Evolutionary conservation across 169 alveolate species (phyloP).

Genomic region (Plasmodium vivax): DNA sequence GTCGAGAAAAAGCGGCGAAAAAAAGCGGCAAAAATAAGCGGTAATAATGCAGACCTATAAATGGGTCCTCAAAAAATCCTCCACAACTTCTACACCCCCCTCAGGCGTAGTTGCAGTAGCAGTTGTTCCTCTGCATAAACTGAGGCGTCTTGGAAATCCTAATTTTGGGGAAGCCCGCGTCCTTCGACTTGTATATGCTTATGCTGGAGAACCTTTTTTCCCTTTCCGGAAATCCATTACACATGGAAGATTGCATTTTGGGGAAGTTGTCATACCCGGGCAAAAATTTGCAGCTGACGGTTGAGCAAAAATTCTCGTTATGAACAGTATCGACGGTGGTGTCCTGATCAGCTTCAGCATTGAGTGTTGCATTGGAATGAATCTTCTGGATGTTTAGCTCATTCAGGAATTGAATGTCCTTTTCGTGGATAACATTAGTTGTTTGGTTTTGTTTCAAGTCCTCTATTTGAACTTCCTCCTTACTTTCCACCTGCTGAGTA

Average conservation of each 20-base stretch:
- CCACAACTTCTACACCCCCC: not conserved
- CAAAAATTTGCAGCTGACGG: constrained; percentile 36
- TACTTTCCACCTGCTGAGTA: constrained; percentile 72
- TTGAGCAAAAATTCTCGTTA: constrained; percentile 44
- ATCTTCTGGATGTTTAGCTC: constrained; percentile 30
- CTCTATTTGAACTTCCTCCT: constrained; percentile 46
- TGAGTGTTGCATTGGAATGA: constrained; percentile 23
- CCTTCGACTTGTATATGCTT: constrained; percentile 37
- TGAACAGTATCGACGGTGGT: constrained; percentile 25
- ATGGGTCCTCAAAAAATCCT: not conserved
- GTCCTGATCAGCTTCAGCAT: constrained; percentile 30
- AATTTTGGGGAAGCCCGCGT: constrained; percentile 48
- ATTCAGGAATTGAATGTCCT: constrained; percentile 15
- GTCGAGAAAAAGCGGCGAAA: not conserved
- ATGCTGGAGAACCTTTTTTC: constrained; percentile 45
- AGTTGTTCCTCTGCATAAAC: constrained; percentile 15
- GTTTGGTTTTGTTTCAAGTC: constrained; percentile 71
- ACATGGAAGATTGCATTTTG: not conserved
- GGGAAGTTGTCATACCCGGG: constrained; percentile 35
- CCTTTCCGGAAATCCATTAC: constrained; percentile 27
- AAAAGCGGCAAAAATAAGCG: not conserved
- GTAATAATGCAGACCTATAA: not conserved
- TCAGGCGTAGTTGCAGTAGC: constrained; percentile 66
- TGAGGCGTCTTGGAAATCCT: constrained; percentile 68
- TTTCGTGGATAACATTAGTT: constrained; percentile 10